Evolutionary conservation across 176 grass and related monocot species (phyloP), one percentile per base, ranked within the genome.

Genomic region (Guadua angustifolia): DNA sequence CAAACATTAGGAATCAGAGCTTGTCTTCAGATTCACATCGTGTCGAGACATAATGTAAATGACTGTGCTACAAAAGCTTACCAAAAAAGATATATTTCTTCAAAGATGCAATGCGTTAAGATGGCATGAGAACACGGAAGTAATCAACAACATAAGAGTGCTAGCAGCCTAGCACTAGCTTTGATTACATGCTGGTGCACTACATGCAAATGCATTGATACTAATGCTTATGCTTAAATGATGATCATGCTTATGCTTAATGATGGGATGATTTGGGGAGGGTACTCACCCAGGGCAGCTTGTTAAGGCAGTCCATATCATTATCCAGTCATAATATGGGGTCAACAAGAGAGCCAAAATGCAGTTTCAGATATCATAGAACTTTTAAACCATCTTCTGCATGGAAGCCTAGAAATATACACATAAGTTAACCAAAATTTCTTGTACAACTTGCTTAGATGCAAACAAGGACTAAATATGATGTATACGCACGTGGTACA

Each of bases 381-480:
- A 73, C 77, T 59, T 58, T 29, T 18, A 22, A 40, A 46, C 17
- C 44, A 4, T 6, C 40, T 44, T 85, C 47, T 32, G 13, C 66
- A 79, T 56, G 22, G 56, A 26, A 4, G 3, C 35, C 24, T 26
- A 26, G 15, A 88, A 73, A 80, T 85, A 85, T 81, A 81, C 82
- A 84, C 60, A 85, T 15, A 79, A 1, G 63, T 87, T 60, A 49
- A 84, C 50, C 70, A 89, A 89, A 85, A 76, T 70, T 69, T 52
- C n/a, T 82, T 85, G 62, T 80, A 69, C 77, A 85, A 8, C n/a
- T 85, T 89, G 69, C 62, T 89, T 56, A 38, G n/a, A 89, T 57
- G 50, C 38, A 79, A 79, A 79, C 50, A 22, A 43, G 22, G 58
- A 19, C 26, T 5, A 73, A 66, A 51, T 68, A n/a, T 75, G 70